These are phyloP conservation scores for Talaromyces sp. DNA, from an alignment of 2,329 filamentous ascomycete genomes.

Conservation along the genomic window DNA sequence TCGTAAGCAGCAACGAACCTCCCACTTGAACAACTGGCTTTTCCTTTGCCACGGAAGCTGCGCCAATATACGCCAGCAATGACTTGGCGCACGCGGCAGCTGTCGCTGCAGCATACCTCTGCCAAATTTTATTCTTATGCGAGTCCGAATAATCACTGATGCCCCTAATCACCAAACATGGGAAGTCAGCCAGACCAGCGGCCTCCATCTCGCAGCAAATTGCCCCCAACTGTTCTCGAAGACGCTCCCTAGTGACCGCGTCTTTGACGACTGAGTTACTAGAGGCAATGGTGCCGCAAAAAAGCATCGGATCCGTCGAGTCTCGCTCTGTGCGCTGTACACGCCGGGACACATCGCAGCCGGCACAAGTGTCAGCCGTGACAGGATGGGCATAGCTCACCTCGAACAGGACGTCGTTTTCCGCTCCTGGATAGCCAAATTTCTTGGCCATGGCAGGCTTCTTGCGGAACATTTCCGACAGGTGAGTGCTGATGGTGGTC, in stretches of 20 bases:
- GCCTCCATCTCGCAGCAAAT: not conserved
- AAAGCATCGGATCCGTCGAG: not conserved
- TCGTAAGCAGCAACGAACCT: too few species aligned
- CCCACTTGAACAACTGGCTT: too few species aligned
- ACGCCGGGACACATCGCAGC: not conserved
- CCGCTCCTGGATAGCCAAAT: not conserved
- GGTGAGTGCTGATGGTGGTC: not conserved
- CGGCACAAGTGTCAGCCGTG: not conserved
- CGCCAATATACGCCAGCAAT: not conserved
- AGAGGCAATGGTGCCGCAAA: not conserved
- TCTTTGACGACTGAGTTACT: not conserved
- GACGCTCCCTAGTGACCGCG: not conserved
- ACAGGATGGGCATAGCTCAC: not conserved
- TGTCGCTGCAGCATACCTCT: not conserved
- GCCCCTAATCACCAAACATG: not conserved
- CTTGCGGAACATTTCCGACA: not conserved
- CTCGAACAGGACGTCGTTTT: not conserved
- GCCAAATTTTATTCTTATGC: not conserved
- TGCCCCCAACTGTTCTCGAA: not conserved
- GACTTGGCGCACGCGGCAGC: not conserved
- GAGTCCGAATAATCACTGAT: not conserved
- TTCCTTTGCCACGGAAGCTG: too few species aligned
- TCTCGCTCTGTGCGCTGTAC: not conserved
- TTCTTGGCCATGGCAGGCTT: not conserved
- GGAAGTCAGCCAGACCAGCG: not conserved